phyloP scores from a whole-genome alignment of 169 alveolate species.

The Plasmodium sp. region DNA sequence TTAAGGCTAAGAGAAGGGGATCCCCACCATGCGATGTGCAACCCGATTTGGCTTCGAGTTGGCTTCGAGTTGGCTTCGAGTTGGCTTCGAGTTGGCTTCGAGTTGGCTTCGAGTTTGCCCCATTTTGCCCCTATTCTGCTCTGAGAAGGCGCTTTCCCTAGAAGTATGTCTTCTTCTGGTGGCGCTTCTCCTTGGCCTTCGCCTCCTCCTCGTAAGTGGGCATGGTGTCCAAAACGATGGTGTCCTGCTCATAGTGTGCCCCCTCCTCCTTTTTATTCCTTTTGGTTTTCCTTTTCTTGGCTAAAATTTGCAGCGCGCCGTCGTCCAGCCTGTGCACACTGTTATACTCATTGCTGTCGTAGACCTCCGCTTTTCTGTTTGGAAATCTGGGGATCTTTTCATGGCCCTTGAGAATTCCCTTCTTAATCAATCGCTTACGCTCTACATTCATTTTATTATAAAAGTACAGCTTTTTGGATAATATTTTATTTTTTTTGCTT shows the following conservation, averaged over 20 bases:
- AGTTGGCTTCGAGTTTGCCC: neutral
- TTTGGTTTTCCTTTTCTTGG: constrained; percentile 69
- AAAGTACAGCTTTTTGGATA: constrained; percentile 72
- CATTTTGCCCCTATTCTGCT: neutral
- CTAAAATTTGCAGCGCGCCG: constrained; percentile 62
- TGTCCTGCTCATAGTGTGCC: constrained; percentile 33
- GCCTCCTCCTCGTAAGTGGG: constrained; percentile 74
- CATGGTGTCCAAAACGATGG: constrained; percentile 69
- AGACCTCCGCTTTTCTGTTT: constrained; percentile 61
- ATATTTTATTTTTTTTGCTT: constrained; percentile 69
- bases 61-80: too few relatives aligned
- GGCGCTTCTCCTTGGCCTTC: constrained; percentile 42
- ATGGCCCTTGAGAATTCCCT: constrained; percentile 62
- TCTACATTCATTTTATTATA: constrained; percentile 68
- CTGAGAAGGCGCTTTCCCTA: neutral
- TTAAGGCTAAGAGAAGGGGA: neutral
- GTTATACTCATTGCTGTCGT: constrained; percentile 74
- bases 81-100: neutral
- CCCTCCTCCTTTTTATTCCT: constrained; percentile 2
- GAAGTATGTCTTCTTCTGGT: constrained; percentile 70
- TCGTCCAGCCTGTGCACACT: constrained; percentile 30
- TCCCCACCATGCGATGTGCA: neutral
- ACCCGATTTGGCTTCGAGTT: neutral
- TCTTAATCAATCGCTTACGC: constrained; percentile 64
- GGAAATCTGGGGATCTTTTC: constrained; percentile 73